Evolutionary conservation across 352 stramenopile genomes (phyloP), one percentile per base, ranked within the genome.

Genomic region (Phytophthora constricta): DNA sequence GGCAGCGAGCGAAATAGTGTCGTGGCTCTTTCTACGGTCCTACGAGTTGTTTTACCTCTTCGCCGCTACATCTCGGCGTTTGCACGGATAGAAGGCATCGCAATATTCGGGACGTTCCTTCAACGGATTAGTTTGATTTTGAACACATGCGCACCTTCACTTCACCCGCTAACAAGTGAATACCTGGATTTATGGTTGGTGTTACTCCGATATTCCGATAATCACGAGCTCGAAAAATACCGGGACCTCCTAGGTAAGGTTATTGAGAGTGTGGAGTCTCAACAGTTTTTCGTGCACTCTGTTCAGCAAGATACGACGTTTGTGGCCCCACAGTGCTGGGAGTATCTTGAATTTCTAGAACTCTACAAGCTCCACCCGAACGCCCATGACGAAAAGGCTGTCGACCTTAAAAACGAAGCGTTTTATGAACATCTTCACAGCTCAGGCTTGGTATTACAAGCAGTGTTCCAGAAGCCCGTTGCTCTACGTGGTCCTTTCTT

Each of bases 31-130:
- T 75, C 67, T 11, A 59, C 69, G 25, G 68, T 54, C 23, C 57
- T 89, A 39, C 73, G 79, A 31, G n/a, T 89, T 14, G 37, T 87
- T 26, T 58, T 87, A n/a, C 80, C 80, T 17, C 74, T 89, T 59
- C 77, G 79, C 52, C 76, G 72, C 5, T 72, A 67, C 17, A 82
- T 87, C 52, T 41, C 66, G 25, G 67, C 58, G 11, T 72, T 74
- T 45, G 50, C 53, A 39, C 78, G 76, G 9, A 28, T 79, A 22
- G 78, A 87, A 68, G 74, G 66, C 28, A 73, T 79, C 28, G 58
- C 68, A 4, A 68, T 86, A 39, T 81, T 77, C 23, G 68, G 71
- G 48, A 62, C 74, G 4, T 45, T 89, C 31, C 46, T 81, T 47
- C 77, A 89, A 65, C 70, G 74, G 47, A 54, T 89, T n/a, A 75